Evolutionary conservation across 2,329 filamentous ascomycete species (phyloP), one percentile per base, ranked within the genome.

Genomic region (Aphanoascus verrucosus): DNA sequence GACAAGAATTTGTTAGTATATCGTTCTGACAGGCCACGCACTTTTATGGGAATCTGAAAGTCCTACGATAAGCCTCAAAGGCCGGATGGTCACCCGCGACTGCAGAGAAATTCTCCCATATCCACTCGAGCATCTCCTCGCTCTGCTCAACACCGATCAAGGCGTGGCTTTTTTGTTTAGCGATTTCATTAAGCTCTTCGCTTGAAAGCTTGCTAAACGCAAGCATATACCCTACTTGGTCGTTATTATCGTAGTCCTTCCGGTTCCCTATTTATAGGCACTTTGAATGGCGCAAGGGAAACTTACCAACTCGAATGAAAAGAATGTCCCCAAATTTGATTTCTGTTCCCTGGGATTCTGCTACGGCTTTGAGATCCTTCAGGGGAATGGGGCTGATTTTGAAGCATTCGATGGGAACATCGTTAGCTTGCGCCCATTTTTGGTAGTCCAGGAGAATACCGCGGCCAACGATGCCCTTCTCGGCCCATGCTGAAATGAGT

Each of bases 51-150:
- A 7, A 7, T 28, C n/a, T 31, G 40, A 41, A 32, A 32, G 5
- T 61, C 56, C 40, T 38, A 56, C 46, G 58, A 52, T 52, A 55
- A 28, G 73, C 73, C 62, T 82, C 79, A 60, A 78, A 77, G 4
- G 71, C 72, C 8, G 79, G 75, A 17, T 75, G 73, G 56, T 83
- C 80, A 11, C 80, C 77, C 0, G 75, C 80, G 2, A 81, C 74
- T 2, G 79, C 80, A 0, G 77, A 69, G 60, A 83, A 82, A 14
- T 73, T 70, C 49, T 82, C 73, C 78, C 79, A 82, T 12, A 82
- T 66, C 78, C 79, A 83, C 41, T 73, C 69, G 7, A 80, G 69
- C 17, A 75, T 72, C 9, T 73, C 74, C 5, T 72, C 68, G 1
- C 72, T 74, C 0, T 74, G 74, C 46, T 77, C 72, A 0, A 80